phyloP scores from a whole-genome alignment of 1,284 basidiomycete genomes.

The Ustilago trichophora region DNA sequence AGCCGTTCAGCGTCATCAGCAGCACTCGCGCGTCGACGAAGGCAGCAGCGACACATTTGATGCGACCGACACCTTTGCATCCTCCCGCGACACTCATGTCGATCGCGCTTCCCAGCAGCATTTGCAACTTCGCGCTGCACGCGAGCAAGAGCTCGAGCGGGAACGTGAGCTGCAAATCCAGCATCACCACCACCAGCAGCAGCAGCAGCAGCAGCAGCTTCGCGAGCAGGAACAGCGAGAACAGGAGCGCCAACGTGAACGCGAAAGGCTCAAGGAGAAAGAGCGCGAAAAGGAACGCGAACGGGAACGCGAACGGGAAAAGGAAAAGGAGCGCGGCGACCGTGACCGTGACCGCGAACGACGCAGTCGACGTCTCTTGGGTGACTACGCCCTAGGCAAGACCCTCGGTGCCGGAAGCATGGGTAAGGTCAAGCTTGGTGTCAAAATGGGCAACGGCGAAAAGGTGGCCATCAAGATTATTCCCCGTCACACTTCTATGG shows the following conservation, averaged over 20 bases:
- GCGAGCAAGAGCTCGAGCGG: constrained; percentile 20
- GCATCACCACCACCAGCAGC: constrained; percentile 29
- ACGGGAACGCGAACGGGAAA: too few relatives aligned
- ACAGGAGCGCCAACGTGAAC: constrained; percentile 20
- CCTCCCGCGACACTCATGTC: constrained; percentile 41
- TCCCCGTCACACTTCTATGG: constrained; percentile 77
- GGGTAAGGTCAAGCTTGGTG: constrained; percentile 99
- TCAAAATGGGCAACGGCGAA: constrained; percentile 86
- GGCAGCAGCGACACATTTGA: constrained; percentile 39
- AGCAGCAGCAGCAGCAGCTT: too few relatives aligned
- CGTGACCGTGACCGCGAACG: constrained; percentile 49
- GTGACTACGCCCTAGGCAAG: constrained; percentile 95
- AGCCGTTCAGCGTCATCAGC: constrained; percentile 36
- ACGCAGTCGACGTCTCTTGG: constrained; percentile 70
- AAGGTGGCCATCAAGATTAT: constrained; percentile 99
- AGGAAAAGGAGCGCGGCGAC: constrained; percentile 40
- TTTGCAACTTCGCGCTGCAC: constrained; percentile 23
- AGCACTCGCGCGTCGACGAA: constrained; percentile 25
- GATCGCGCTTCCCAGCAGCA: constrained; percentile 38
- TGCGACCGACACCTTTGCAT: constrained; percentile 30
- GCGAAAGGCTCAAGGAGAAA: constrained; percentile 16
- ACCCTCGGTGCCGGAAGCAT: constrained; percentile 97
- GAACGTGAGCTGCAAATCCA: constrained; percentile 4
- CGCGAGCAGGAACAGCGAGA: constrained; percentile 21
- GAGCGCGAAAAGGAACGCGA: constrained; percentile 41